A percentile compares a stretch with the other conserved stretches of the same genome.
Evolutionary conservation across 2,329 filamentous ascomycete species (phyloP).

Genomic region (Neofusicoccum ribis): DNA sequence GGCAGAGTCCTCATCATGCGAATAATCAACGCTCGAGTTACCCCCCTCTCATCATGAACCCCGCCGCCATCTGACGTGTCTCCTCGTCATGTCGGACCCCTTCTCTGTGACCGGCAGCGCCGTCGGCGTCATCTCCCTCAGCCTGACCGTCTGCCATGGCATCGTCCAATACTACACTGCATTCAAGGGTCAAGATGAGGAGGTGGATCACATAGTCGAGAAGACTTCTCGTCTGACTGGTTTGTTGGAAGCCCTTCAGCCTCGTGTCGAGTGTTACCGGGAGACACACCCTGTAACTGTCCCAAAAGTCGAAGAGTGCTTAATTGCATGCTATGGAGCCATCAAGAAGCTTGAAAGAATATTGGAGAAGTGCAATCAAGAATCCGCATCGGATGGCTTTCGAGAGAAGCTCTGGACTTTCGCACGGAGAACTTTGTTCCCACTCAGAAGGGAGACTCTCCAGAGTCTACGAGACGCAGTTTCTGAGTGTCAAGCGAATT

Average conservation of each 20-base stretch:
- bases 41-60: too few species aligned
- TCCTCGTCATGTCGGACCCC: not conserved
- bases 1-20: too few species aligned
- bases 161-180: conserved; percentile 20
- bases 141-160: conserved; percentile 23
- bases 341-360: not conserved
- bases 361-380: not conserved
- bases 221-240: not conserved
- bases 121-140: conserved; percentile 22
- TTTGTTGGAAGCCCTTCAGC: not conserved
- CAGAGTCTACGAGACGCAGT: not conserved
- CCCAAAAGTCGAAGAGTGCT: not conserved
- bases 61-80: too few species aligned
- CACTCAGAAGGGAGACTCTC: not conserved
- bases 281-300: not conserved
- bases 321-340: not conserved
- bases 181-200: not conserved
- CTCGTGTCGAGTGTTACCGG: not conserved
- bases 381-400: not conserved
- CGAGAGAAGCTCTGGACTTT: not conserved
- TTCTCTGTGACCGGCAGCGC: conserved; percentile 17
- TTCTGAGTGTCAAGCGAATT: not conserved
- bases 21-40: too few species aligned
- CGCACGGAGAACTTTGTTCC: not conserved
- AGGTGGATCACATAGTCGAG: not conserved